These are phyloP conservation scores for Groenewaldozyma tartarivorans DNA, from an alignment of 805 yeast species.

Conservation along the genomic window DNA sequence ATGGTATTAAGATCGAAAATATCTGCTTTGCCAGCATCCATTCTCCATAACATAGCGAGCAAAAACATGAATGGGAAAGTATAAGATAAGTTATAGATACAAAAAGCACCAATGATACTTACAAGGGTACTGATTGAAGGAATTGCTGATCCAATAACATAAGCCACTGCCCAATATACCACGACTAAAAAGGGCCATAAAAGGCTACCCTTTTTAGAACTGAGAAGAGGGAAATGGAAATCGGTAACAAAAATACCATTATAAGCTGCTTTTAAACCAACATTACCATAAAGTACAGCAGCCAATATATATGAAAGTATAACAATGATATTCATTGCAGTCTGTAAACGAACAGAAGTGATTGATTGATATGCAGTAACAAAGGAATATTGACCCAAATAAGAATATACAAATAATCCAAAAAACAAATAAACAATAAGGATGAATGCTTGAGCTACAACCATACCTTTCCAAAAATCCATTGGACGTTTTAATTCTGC, in stretches of 20 bases:
- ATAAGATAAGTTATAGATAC: slow-evolving; percentile 34
- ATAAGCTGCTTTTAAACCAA: slow-evolving; percentile 35
- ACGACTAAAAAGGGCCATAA: slow-evolving; percentile 29
- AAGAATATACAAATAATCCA: slow-evolving; percentile 36
- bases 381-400: slow-evolving; percentile 37
- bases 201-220: slow-evolving; percentile 25
- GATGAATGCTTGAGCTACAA: slow-evolving; percentile 34
- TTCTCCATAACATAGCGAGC: too few relatives aligned
- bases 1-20: too few relatives aligned
- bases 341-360: slow-evolving; percentile 23
- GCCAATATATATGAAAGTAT: slow-evolving; percentile 33
- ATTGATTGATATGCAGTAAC: too few relatives aligned
- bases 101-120: slow-evolving; percentile 31
- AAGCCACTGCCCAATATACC: slow-evolving; percentile 34
- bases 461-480: slow-evolving; percentile 42
- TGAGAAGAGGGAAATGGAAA: slow-evolving; percentile 24
- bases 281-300: slow-evolving; percentile 34
- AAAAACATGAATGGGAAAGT: too few relatives aligned
- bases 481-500: slow-evolving; percentile 40
- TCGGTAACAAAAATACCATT: slow-evolving; percentile 28
- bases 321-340: slow-evolving; percentile 26
- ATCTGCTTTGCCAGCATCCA: too few relatives aligned
- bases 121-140: slow-evolving; percentile 31
- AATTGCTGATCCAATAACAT: slow-evolving; percentile 32
- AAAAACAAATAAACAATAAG: slow-evolving; percentile 32